Evolutionary conservation across 2,329 filamentous ascomycete species (phyloP).

Genomic region (Stemphylium vesicarium): DNA sequence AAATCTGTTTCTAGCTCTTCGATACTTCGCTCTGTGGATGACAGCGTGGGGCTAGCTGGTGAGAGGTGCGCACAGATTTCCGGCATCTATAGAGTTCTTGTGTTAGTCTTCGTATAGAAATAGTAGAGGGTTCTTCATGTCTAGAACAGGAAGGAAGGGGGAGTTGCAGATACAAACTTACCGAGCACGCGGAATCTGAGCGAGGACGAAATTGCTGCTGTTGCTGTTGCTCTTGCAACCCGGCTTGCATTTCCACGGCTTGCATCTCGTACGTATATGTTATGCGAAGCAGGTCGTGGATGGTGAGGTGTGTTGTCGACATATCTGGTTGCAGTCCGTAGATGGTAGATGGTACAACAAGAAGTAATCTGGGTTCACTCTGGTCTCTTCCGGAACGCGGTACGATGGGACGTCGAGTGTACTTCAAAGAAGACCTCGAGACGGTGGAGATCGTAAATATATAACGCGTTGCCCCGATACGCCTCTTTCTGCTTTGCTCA

Average conservation of each 20-base stretch:
- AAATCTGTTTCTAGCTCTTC: constrained; percentile 39
- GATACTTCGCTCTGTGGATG: constrained; percentile 9
- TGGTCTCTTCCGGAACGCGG: neutral
- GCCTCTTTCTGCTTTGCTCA: constrained; percentile 21
- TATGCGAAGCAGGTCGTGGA: constrained; percentile 44
- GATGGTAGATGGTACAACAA: neutral
- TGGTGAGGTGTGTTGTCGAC: constrained; percentile 41
- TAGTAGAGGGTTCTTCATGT: neutral
- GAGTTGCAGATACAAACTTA: constrained; percentile 14
- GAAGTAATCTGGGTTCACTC: neutral
- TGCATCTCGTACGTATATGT: constrained; percentile 44
- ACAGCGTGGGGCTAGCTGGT: constrained; percentile 14
- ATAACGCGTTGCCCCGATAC: constrained; percentile 4
- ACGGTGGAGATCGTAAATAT: neutral
- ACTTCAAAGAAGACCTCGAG: too few species aligned
- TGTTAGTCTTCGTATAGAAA: constrained; percentile 6
- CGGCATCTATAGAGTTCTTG: constrained; percentile 24
- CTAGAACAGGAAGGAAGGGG: neutral
- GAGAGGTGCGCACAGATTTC: constrained; percentile 32
- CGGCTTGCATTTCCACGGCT: too few species aligned
- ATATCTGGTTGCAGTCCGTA: constrained; percentile 18
- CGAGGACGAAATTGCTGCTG: constrained; percentile 14
- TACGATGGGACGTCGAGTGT: neutral
- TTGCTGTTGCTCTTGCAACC: neutral
- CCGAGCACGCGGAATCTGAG: constrained; percentile 33